These are phyloP conservation scores for Isatis lusitanica DNA, from an alignment of 441 rosid genomes.

Conservation along the genomic window DNA sequence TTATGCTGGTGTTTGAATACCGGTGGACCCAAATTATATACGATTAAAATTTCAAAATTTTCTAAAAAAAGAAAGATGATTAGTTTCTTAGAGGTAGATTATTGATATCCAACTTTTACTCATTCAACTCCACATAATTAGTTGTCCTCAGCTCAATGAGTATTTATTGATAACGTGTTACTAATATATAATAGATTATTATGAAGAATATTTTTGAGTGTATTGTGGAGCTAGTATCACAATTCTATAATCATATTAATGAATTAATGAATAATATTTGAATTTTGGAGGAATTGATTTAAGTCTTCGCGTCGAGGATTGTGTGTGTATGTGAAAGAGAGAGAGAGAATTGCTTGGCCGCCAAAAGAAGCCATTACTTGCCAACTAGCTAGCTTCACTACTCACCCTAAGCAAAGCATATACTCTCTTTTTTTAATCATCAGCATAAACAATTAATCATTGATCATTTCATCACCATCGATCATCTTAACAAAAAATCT, in stretches of 20 bases:
- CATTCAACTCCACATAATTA: conserved; percentile 15
- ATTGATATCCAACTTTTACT: conserved; percentile 23
- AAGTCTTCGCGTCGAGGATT: conserved; percentile 30
- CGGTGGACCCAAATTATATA: no score
- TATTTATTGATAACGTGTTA: conserved; percentile 27
- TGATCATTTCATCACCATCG: neutral
- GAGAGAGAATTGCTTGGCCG: conserved; percentile 38
- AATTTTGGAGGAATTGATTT: neutral
- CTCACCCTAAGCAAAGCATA: conserved; percentile 40
- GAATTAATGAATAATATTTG: neutral
- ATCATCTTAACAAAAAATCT: neutral
- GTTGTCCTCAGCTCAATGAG: conserved; percentile 30
- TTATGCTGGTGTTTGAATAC: no score
- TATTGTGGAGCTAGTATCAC: conserved; percentile 30
- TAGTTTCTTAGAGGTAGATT: conserved; percentile 1
- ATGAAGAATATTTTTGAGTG: conserved; percentile 28
- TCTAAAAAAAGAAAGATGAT: neutral
- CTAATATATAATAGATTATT: conserved; percentile 2
- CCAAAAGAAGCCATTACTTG: conserved; percentile 40
- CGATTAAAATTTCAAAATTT: no score
- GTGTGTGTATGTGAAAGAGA: conserved; percentile 13
- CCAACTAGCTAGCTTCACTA: conserved; percentile 42
- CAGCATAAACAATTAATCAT: neutral
- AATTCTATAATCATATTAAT: neutral
- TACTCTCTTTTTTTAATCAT: conserved; percentile 19